phyloP scores from a whole-genome alignment of 306 rosid species.

The Ammopiptanthus mongolicus region DNA sequence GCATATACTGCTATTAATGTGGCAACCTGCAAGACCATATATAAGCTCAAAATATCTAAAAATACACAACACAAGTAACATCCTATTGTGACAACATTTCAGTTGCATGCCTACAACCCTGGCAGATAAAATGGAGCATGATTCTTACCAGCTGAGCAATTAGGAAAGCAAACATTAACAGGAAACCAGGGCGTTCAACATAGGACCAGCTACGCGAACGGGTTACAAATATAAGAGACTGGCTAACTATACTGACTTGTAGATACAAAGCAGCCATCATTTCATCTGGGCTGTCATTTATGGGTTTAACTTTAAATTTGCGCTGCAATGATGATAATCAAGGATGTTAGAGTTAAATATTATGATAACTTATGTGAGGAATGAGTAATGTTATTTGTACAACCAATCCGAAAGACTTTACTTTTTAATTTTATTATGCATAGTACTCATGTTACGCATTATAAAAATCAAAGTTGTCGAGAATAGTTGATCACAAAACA shows the following conservation, averaged over 20 bases:
- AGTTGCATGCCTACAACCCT: neutral
- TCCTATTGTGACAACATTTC: neutral
- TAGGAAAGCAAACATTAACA: slow-evolving; percentile 55
- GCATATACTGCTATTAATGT: slow-evolving; percentile 90
- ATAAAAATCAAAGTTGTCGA: no score
- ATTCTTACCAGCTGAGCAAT: slow-evolving; percentile 82
- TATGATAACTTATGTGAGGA: no score
- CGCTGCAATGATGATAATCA: slow-evolving; percentile 35
- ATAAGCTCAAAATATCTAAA: slow-evolving; percentile 10
- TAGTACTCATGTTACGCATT: no score
- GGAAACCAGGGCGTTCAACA: slow-evolving; percentile 77
- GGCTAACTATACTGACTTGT: slow-evolving; percentile 98
- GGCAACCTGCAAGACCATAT: slow-evolving; percentile 63
- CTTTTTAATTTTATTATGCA: no score
- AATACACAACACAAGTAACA: neutral
- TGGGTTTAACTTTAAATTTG: slow-evolving; percentile 54
- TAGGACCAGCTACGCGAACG: slow-evolving; percentile 95
- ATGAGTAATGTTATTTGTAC: no score
- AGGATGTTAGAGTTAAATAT: slow-evolving; percentile 8
- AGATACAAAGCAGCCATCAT: slow-evolving; percentile 83
- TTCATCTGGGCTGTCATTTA: slow-evolving; percentile 36
- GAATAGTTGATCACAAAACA: no score
- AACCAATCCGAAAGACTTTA: no score
- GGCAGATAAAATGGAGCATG: neutral
- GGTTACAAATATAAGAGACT: slow-evolving; percentile 91